Conservation (phyloP, 73 alveolate species). For the Paramecium caudatum region DNA sequence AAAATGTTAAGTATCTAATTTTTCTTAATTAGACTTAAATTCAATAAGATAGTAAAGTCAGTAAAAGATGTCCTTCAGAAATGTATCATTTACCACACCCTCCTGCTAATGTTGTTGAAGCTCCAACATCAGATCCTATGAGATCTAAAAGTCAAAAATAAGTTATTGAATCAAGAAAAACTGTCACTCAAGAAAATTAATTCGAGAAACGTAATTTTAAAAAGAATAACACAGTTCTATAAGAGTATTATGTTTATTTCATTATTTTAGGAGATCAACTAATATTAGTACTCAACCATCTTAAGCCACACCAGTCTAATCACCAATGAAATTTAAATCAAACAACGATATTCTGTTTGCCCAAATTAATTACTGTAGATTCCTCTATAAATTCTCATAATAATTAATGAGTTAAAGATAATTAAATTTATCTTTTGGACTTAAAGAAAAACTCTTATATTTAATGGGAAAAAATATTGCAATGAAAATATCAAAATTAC, state of each 20-base stretch:
- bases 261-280: background rate
- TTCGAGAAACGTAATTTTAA: conserved; percentile 21
- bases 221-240: conserved; percentile 33
- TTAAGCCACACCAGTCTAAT: conserved; percentile 32
- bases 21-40: conserved; percentile 2
- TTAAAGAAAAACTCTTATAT: conserved; percentile 62
- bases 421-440: conserved; percentile 24
- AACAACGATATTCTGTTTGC: conserved; percentile 71
- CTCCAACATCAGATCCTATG: conserved; percentile 43
- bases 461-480: conserved; percentile 67
- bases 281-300: background rate
- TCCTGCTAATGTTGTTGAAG: conserved; percentile 36
- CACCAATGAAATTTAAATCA: conserved; percentile 58
- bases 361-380: conserved; percentile 71
- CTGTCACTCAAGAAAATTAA: background rate
- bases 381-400: conserved; percentile 70
- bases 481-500: conserved; percentile 66
- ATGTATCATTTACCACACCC: conserved; percentile 61
- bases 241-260: background rate
- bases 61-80: conserved; percentile 67
- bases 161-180: conserved; percentile 16
- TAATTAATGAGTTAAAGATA: conserved; percentile 52
- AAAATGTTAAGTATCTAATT: background rate
- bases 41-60: conserved; percentile 20
- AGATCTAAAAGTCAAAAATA: conserved; percentile 60